Evolutionary conservation across 768 basidiomycete genomes (phyloP).

Genomic region (Exidia glandulosa): DNA sequence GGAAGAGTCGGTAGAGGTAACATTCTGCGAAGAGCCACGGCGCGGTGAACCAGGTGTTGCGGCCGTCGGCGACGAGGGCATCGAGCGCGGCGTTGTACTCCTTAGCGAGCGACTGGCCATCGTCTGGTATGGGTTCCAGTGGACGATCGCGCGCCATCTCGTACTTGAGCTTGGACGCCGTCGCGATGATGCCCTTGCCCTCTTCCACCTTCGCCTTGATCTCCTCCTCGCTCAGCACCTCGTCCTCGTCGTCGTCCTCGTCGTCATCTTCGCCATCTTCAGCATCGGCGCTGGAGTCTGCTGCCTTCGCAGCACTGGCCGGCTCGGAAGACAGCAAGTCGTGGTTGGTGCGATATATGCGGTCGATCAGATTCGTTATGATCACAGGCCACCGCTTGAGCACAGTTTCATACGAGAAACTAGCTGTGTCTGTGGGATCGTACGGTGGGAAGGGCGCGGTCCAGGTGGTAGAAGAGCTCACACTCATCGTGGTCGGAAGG

Average conservation of each 20-base stretch:
- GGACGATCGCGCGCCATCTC: constrained; percentile 71
- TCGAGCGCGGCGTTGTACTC: constrained; percentile 71
- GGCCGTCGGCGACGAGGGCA: constrained; percentile 31
- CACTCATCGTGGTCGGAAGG: no score
- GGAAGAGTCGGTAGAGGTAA: constrained; percentile 64
- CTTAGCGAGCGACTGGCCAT: constrained; percentile 58
- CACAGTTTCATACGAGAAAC: constrained; percentile 42
- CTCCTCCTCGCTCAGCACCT: constrained; percentile 23
- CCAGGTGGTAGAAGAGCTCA: no score
- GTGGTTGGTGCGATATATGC: constrained; percentile 60
- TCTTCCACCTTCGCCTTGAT: constrained; percentile 39
- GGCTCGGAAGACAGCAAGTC: constrained; percentile 36
- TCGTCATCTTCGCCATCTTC: constrained; percentile 11
- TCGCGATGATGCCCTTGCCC: constrained; percentile 65
- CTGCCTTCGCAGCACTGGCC: constrained; percentile 5
- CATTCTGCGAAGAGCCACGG: constrained; percentile 98
- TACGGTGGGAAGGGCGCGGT: no score
- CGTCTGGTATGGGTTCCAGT: constrained; percentile 54
- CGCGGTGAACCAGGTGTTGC: constrained; percentile 79
- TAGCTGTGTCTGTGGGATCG: no score
- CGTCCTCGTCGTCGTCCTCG: constrained; percentile 13
- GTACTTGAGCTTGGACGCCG: constrained; percentile 71
- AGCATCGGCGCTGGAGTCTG: constrained; percentile 4
- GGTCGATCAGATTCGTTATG: constrained; percentile 69
- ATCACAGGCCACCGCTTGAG: constrained; percentile 60